These are phyloP conservation scores for Hypoxylon sp. DNA, from an alignment of 2,329 filamentous ascomycete species.

Conservation along the genomic window DNA sequence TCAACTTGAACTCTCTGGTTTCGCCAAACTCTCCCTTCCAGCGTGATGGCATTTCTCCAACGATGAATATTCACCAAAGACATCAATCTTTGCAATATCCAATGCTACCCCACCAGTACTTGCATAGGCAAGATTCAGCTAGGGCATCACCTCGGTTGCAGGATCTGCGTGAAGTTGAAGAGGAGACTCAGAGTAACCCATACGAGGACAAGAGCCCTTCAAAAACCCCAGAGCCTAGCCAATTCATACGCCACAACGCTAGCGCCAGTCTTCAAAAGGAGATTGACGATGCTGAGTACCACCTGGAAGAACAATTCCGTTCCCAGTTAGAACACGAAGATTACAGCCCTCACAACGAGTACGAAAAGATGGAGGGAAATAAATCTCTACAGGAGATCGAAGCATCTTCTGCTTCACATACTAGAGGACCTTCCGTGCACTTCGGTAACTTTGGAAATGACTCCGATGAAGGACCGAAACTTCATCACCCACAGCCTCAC, in stretches of 20 bases:
- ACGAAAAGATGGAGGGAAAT: conserved; percentile 54
- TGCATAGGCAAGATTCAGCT: conserved; percentile 68
- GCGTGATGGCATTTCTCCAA: conserved; percentile 63
- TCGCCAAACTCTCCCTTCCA: conserved; percentile 77
- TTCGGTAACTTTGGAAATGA: conserved; percentile 69
- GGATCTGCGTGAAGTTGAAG: conserved; percentile 81
- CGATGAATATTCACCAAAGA: conserved; percentile 66
- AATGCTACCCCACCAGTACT: conserved; percentile 69
- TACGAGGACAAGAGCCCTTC: conserved; percentile 65
- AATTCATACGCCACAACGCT: conserved; percentile 74
- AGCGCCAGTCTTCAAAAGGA: conserved; percentile 86
- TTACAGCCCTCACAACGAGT: conserved; percentile 74
- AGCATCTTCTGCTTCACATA: conserved; percentile 54
- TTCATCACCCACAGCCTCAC: conserved; percentile 82
- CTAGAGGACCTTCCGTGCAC: conserved; percentile 63
- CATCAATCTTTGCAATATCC: conserved; percentile 73
- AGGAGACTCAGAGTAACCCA: conserved; percentile 65
- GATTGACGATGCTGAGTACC: conserved; percentile 88
- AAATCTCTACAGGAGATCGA: conserved; percentile 41
- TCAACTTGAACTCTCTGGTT: conserved; percentile 68
- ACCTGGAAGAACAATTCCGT: conserved; percentile 83
- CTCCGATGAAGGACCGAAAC: conserved; percentile 67
- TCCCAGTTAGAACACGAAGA: conserved; percentile 85
- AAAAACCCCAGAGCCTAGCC: conserved; percentile 66
- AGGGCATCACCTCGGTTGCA: conserved; percentile 75